These are phyloP conservation scores for Penicillium brevicompactum DNA, from an alignment of 2,329 filamentous ascomycete genomes.

Conservation along the genomic window DNA sequence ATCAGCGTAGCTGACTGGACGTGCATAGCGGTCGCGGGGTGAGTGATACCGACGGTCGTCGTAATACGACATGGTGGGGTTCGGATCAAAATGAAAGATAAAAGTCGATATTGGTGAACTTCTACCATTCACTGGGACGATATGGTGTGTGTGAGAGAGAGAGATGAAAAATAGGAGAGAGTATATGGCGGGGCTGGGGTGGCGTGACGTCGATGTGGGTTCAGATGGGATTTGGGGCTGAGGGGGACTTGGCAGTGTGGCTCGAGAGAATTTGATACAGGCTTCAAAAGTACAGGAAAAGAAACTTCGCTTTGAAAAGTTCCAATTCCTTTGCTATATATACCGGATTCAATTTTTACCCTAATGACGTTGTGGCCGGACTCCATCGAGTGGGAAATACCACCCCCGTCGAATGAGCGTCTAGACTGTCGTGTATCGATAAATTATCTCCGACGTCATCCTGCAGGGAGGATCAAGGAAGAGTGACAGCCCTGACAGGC, in stretches of 20 bases:
- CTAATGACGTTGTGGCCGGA: constrained; percentile 1
- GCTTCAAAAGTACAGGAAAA: background rate
- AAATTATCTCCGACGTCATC: constrained; percentile 16
- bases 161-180: constrained; percentile 10
- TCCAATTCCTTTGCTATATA: constrained; percentile 1
- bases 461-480: constrained; percentile 7
- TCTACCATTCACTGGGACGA: constrained; percentile 19
- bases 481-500: background rate
- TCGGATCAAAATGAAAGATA: constrained; percentile 8
- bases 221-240: constrained; percentile 6
- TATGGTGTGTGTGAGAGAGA: constrained; percentile 9
- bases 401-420: constrained; percentile 8
- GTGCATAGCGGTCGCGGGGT: constrained; percentile 35
- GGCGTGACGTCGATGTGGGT: constrained; percentile 32
- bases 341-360: background rate
- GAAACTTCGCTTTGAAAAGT: too few species aligned
- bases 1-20: constrained; percentile 30
- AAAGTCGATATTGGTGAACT: constrained; percentile 13
- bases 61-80: constrained; percentile 39
- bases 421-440: background rate
- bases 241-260: constrained; percentile 10
- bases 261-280: background rate
- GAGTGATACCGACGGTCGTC: constrained; percentile 35
- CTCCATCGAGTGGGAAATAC: background rate
- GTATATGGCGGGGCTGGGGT: constrained; percentile 20